phyloP scores from a whole-genome alignment of 129 eudicot species.

The Rutidosis leptorrhynchoides region DNA sequence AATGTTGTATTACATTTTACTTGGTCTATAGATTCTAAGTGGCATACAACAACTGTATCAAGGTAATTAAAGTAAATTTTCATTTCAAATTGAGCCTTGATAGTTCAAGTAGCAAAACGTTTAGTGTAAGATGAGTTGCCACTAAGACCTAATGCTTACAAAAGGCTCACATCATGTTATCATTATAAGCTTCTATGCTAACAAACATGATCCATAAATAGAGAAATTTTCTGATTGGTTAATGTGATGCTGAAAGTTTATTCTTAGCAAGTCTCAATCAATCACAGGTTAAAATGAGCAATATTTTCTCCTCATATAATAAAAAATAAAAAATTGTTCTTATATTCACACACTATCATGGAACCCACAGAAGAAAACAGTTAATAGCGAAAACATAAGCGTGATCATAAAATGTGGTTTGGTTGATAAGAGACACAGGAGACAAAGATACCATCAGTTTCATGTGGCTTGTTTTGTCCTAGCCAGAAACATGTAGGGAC shows the following conservation, averaged over 20 bases:
- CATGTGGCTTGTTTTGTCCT: neutral
- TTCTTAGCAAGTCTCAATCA: slow-evolving; percentile 17
- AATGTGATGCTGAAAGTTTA: slow-evolving; percentile 1
- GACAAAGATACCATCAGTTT: slow-evolving; percentile 10
- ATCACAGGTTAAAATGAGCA: neutral
- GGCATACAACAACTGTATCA: slow-evolving; percentile 11
- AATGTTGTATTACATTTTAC: slow-evolving; percentile 50
- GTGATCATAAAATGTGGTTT: slow-evolving; percentile 19
- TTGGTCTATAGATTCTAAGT: slow-evolving; percentile 33
- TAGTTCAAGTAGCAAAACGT: slow-evolving; percentile 18
- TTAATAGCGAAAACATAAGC: slow-evolving; percentile 1
- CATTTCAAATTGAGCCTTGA: slow-evolving; percentile 5
- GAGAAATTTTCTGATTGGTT: neutral
- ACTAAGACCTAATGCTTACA: neutral
- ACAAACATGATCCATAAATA: slow-evolving; percentile 15
- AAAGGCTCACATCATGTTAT: neutral
- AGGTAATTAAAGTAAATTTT: slow-evolving; percentile 15
- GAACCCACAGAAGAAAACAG: slow-evolving; percentile 7
- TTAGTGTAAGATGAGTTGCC: slow-evolving; percentile 16
- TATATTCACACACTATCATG: neutral
- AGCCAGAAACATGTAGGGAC: too few relatives aligned
- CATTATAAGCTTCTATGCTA: slow-evolving; percentile 18
- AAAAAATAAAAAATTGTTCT: too few relatives aligned
- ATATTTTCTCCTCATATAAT: slow-evolving; percentile 8
- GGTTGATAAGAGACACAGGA: slow-evolving; percentile 28